These are phyloP conservation scores for Pleurotus citrinopileatus DNA, from an alignment of 768 basidiomycete species.

Conservation along the genomic window DNA sequence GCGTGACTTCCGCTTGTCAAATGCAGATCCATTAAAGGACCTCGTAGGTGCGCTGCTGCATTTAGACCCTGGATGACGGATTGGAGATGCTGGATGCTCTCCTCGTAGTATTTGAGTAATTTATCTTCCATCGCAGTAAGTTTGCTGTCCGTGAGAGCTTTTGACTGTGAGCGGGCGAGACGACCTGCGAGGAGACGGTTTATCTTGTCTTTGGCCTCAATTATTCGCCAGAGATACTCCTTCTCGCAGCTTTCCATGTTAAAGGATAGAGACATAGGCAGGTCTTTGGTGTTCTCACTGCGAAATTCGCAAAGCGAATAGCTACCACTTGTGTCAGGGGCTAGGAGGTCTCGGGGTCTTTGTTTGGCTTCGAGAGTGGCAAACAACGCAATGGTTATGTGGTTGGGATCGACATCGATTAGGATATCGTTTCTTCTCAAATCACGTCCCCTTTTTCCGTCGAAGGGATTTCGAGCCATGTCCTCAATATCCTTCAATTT, in stretches of 20 bases:
- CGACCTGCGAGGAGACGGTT: background rate
- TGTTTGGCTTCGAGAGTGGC: background rate
- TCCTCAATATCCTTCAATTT: background rate
- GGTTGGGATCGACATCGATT: conserved; percentile 1
- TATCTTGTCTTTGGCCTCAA: background rate
- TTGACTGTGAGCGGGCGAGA: background rate
- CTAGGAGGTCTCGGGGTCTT: background rate
- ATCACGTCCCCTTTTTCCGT: background rate
- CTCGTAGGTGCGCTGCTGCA: background rate
- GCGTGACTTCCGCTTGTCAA: no score
- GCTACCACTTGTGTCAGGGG: background rate
- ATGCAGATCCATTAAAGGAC: no score
- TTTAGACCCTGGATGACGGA: background rate
- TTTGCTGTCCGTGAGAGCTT: background rate
- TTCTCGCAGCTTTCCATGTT: background rate
- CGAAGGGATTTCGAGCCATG: background rate
- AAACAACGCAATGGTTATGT: no score
- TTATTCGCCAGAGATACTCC: background rate
- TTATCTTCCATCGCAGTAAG: background rate
- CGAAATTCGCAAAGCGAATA: background rate
- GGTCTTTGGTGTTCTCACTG: background rate
- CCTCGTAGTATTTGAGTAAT: background rate
- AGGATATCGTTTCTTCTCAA: background rate
- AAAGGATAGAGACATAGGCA: background rate
- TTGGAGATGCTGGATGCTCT: background rate